Base-by-base conservation (phyloP, 1,139 yeast genomes). In the Yamadazyma friedrichii region DNA sequence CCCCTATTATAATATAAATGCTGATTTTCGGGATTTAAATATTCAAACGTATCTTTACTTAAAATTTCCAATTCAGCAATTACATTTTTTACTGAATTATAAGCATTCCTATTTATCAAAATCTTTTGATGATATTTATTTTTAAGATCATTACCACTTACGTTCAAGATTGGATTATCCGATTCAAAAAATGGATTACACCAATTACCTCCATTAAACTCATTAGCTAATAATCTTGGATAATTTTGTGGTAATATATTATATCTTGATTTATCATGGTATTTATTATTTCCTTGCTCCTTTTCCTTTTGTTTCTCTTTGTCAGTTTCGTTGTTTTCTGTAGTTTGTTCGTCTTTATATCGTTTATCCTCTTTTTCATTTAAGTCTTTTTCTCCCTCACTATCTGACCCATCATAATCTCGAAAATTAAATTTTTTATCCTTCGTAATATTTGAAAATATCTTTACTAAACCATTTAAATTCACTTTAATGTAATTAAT, bases 131-230 rank as follows among this genome's bases (percentile, higher is more conserved):
- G 77, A 40, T 62, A 63, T 39, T 64, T 58, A 43, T 67, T 70
- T 42, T 72, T 72, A 41, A 71, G 58, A 31, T 70, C 76, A 46
- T 72, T 73, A 2, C 77, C 77, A 51, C 76, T 67, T 6, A 67
- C 67, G 49, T 71, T 72, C 37, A 73, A 59, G 16, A 65, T 62
- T 1, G 66, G 56, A 39, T 70, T 70, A 16, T 51, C 55, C 9
- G 73, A 65, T 6, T 70, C 63, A 48, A 78, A 79, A 50, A 82
- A 81, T 25, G 86, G 86, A 51, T 82, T 84, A 39, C 80, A 74
- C 83, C 88, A 84, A 50, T 82, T 81, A 8, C 88, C 89, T 9
- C 88, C 91, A 51, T 80, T 81, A 55, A 80, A 84, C 43, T 77
- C 82, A 36, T 80, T 78, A 28, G 72, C 66, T 8, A 84, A 59